A percentile compares a stretch with the other conserved stretches of the same genome.
phyloP scores from a whole-genome alignment of 2,329 filamentous ascomycete species.

The Didymellaceae sp. region DNA sequence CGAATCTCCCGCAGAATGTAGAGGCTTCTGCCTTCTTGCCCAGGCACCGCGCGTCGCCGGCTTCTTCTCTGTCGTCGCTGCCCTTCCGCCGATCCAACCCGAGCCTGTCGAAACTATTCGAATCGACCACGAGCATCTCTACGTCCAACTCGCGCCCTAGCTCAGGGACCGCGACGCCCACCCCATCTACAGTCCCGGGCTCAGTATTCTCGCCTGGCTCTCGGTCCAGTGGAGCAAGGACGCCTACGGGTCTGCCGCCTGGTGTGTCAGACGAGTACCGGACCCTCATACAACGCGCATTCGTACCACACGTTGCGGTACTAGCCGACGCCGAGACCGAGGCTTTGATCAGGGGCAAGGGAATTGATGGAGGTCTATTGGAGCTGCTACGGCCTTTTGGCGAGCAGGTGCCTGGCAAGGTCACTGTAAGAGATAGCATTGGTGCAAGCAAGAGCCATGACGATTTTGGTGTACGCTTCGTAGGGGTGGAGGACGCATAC shows the following conservation, averaged over 20 bases:
- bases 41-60: slow-evolving; percentile 66
- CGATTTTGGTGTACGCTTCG: slow-evolving; percentile 89
- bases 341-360: slow-evolving; percentile 79
- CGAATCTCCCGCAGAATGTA: slow-evolving; percentile 52
- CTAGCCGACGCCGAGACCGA: slow-evolving; percentile 89
- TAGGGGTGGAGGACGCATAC: slow-evolving; percentile 67
- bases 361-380: slow-evolving; percentile 80
- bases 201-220: slow-evolving; percentile 55
- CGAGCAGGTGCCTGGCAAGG: slow-evolving; percentile 83
- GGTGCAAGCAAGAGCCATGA: slow-evolving; percentile 84
- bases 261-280: slow-evolving; percentile 61
- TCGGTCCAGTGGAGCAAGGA: slow-evolving; percentile 44
- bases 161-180: slow-evolving; percentile 54
- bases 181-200: slow-evolving; percentile 40
- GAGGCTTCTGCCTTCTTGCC: slow-evolving; percentile 66
- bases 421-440: slow-evolving; percentile 88
- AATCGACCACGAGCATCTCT: slow-evolving; percentile 56
- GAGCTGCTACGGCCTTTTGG: slow-evolving; percentile 90
- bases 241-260: slow-evolving; percentile 49
- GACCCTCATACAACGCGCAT: slow-evolving; percentile 77
- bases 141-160: slow-evolving; percentile 44
- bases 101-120: slow-evolving; percentile 60
- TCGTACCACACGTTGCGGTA: slow-evolving; percentile 87
- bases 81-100: slow-evolving; percentile 62
- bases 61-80: slow-evolving; percentile 64